Conservation (phyloP, 2,329 filamentous ascomycete species). For the Fusarium sp. region DNA sequence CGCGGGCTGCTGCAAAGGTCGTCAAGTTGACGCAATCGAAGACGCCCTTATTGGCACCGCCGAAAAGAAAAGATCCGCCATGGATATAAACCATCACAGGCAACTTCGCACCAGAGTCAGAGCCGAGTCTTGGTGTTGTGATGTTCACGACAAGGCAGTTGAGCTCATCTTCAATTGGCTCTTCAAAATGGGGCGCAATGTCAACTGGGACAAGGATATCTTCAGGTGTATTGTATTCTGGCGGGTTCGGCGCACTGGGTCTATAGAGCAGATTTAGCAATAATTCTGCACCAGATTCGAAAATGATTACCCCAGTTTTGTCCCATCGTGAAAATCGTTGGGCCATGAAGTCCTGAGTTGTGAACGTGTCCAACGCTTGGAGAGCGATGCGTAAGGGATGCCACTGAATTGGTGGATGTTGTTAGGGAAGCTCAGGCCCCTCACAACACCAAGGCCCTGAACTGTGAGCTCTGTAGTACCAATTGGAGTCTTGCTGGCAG, state of each 20-base stretch:
- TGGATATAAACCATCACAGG: constrained; percentile 31
- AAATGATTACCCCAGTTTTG: constrained; percentile 7
- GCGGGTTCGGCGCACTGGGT: constrained; percentile 25
- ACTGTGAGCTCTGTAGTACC: not conserved
- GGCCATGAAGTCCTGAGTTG: constrained; percentile 8
- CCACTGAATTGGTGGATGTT: constrained; percentile 23
- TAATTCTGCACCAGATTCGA: rapidly evolving
- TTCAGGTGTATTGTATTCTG: constrained; percentile 10
- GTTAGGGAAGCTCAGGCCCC: constrained; percentile 14
- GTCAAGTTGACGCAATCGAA: constrained; percentile 1
- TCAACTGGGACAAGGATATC: not conserved
- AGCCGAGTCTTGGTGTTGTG: not conserved
- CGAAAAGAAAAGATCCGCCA: constrained; percentile 25
- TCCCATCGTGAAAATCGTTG: constrained; percentile 17
- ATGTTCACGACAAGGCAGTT: constrained; percentile 29
- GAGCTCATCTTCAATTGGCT: constrained; percentile 19
- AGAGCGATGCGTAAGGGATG: constrained; percentile 23
- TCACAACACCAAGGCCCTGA: not conserved
- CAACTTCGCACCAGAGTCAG: not conserved
- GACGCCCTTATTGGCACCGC: constrained; percentile 6
- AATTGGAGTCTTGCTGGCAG: not conserved
- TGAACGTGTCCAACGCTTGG: constrained; percentile 30
- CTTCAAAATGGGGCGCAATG: constrained; percentile 10
- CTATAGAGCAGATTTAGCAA: not conserved
- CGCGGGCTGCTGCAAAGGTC: not conserved